Evolutionary conservation across 306 rosid species (phyloP).

Genomic region (Begonia masoniana): DNA sequence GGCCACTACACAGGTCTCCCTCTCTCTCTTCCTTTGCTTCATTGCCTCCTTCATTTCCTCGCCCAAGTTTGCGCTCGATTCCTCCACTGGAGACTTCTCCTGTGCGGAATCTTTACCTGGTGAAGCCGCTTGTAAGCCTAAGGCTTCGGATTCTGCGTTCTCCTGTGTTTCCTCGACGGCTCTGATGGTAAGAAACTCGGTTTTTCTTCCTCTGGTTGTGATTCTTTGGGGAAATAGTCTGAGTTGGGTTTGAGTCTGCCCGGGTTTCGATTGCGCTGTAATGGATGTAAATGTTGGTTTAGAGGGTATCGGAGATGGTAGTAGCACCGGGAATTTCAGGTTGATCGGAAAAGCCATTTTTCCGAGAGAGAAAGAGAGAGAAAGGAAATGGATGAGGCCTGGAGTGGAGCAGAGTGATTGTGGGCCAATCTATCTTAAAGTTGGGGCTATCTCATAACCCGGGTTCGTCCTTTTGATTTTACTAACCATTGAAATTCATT

Average conservation of each 20-base stretch:
- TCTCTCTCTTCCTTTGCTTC: slow-evolving; percentile 49
- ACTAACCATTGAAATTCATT: too few relatives aligned
- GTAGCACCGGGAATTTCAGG: too few relatives aligned
- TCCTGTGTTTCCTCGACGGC: slow-evolving; percentile 50
- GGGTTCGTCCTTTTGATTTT: too few relatives aligned
- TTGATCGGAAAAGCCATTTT: too few relatives aligned
- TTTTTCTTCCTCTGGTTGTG: slow-evolving; percentile 2
- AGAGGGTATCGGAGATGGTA: not conserved
- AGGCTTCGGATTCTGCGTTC: slow-evolving; percentile 27
- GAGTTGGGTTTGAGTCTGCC: not conserved
- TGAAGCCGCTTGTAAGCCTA: slow-evolving; percentile 2
- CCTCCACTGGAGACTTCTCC: too few relatives aligned
- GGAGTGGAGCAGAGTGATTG: too few relatives aligned
- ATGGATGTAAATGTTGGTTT: not conserved
- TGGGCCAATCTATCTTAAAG: too few relatives aligned
- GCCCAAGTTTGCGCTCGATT: slow-evolving; percentile 35
- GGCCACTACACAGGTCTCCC: slow-evolving; percentile 42
- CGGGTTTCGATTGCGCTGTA: not conserved
- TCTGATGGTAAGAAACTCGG: slow-evolving; percentile 3
- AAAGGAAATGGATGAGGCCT: too few relatives aligned
- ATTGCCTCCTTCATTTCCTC: slow-evolving; percentile 65
- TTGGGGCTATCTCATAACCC: too few relatives aligned
- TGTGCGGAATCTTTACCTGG: slow-evolving; percentile 10
- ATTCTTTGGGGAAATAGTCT: slow-evolving; percentile 4
- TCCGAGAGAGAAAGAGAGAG: too few relatives aligned